Base-by-base conservation (phyloP, 2,329 filamentous ascomycete genomes). In the Hypoxylon rubiginosum region DNA sequence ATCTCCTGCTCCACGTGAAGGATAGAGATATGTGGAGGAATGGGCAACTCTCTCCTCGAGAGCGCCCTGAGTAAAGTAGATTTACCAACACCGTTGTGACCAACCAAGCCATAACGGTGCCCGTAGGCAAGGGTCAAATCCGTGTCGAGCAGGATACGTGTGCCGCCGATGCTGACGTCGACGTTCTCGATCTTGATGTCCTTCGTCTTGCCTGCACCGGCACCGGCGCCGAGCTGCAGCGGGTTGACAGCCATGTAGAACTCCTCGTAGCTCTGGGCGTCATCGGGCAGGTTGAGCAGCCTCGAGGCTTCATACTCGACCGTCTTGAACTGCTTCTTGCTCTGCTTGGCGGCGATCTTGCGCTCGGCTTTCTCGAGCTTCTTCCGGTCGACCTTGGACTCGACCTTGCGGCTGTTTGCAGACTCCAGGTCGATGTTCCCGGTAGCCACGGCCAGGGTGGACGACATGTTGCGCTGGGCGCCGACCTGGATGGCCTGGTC, bases 181-280 rank as follows among this genome's bases (percentile, higher is more conserved):
- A 97, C 93, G 74, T 92, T 94, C 81, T 99, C 96, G 72, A 99
- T 85, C 83, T 98, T 99, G 85, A 99, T 94, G 78, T 99, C 96
- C 85, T 99, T 99, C 80, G 94, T 97, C 90, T 98, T 99, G 72
- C 89, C 88, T 64, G 91, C 82, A 32, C 90, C 86, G 64, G 90
- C 80, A 61, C 87, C 80, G 71, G 85, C 82, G 58, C 94, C 95
- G 66, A 98, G 76, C 78, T 98, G 95, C 68, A 99, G 87, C 66
- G 96, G 96, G 80, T 99, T 99, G 84, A 99, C 96, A 58, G 93
- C 91, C 96, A 99, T 98, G 87, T 97, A 99, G 82, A 99, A 98
- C 79, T 99, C 96, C 81, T 99, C 96, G 79, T 99, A 99, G 43
- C 93, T 97, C 84, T 97, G 91, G 11, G 94, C 85, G 74, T 91